Evolutionary conservation across 257 asterid genomes (phyloP).

Genomic region (Solanum bulbocastanum): DNA sequence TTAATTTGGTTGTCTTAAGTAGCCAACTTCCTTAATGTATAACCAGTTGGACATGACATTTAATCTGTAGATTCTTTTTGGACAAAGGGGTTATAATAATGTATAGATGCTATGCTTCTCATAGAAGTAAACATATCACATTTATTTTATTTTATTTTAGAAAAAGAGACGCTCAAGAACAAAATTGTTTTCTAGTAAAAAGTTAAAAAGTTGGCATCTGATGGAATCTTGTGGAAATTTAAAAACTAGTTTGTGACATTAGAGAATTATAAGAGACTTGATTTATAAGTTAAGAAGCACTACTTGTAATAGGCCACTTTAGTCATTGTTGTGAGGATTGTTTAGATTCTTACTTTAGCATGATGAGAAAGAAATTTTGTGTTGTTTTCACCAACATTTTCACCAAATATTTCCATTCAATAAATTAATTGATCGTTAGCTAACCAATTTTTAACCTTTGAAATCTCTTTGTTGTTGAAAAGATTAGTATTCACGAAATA

Average conservation of each 20-base stretch:
- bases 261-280: background rate
- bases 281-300: constrained; percentile 6
- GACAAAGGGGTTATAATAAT: background rate
- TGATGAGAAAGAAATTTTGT: background rate
- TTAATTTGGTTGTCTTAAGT: background rate
- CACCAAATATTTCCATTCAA: background rate
- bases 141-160: background rate
- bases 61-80: background rate
- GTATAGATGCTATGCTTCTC: background rate
- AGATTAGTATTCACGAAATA: background rate
- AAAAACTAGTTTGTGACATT: background rate
- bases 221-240: background rate
- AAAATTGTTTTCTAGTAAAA: background rate
- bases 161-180: background rate
- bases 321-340: background rate
- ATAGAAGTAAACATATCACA: background rate
- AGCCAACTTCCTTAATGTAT: background rate
- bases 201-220: background rate
- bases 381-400: background rate
- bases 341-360: background rate
- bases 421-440: background rate
- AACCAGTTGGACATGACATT: background rate
- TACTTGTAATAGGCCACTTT: background rate
- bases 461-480: background rate
- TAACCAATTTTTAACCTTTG: background rate